phyloP scores from a whole-genome alignment of 805 yeast species.

The Wickerhamomyces kurtzmanii region DNA sequence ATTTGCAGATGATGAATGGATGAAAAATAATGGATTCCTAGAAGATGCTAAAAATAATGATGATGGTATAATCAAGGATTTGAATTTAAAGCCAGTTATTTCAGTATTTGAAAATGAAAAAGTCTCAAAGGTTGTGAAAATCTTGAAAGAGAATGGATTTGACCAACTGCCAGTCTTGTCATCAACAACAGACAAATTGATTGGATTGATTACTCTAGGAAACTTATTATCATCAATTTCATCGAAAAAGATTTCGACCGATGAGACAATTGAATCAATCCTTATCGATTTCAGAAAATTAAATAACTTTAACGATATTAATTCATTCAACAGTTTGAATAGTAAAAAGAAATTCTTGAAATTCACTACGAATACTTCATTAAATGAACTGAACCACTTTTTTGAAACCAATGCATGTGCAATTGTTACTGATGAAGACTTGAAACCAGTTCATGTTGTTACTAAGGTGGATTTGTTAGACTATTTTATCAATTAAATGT shows the following conservation, averaged over 20 bases:
- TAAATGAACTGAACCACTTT: slow-evolving; percentile 62
- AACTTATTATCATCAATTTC: slow-evolving; percentile 60
- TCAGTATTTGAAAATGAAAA: slow-evolving; percentile 54
- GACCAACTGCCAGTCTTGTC: slow-evolving; percentile 78
- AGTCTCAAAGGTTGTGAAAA: slow-evolving; percentile 54
- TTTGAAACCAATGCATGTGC: slow-evolving; percentile 83
- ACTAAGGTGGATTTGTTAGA: slow-evolving; percentile 80
- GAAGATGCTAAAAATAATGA: slow-evolving; percentile 38
- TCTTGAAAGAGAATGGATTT: slow-evolving; percentile 66
- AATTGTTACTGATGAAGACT: slow-evolving; percentile 61
- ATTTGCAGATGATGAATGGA: slow-evolving; percentile 89
- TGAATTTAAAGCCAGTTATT: slow-evolving; percentile 72
- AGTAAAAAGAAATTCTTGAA: slow-evolving; percentile 57
- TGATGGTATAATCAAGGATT: slow-evolving; percentile 54
- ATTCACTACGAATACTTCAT: slow-evolving; percentile 55
- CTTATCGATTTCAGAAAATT: slow-evolving; percentile 70
- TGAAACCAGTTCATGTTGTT: slow-evolving; percentile 73
- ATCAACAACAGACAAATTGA: slow-evolving; percentile 34
- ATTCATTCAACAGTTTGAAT: slow-evolving; percentile 52
- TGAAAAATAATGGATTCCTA: slow-evolving; percentile 67
- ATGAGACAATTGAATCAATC: slow-evolving; percentile 45
- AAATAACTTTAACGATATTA: slow-evolving; percentile 47
- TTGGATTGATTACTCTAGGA: slow-evolving; percentile 72
- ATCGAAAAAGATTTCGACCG: slow-evolving; percentile 43
- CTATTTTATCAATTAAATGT: no score